These are phyloP conservation scores for Vaccinium corymbosum DNA, from an alignment of 148 eudicot species.

Conservation along the genomic window DNA sequence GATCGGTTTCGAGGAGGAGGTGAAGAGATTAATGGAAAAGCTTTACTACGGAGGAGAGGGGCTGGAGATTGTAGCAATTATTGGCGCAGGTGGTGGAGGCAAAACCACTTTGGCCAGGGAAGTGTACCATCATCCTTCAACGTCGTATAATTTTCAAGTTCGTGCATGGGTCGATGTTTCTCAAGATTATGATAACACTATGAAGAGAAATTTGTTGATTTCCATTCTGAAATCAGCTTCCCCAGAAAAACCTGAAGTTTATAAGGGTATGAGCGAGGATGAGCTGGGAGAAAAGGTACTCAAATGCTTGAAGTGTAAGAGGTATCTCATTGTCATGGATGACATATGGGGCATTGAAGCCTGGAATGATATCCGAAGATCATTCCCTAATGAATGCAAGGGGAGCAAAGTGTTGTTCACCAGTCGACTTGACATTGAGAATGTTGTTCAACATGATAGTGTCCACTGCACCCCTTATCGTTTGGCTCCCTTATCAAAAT, in stretches of 20 bases:
- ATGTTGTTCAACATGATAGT: neutral
- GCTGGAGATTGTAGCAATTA: too few relatives aligned
- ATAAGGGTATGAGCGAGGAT: constrained; percentile 2
- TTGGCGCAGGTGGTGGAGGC: too few relatives aligned
- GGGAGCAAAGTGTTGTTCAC: constrained; percentile 35
- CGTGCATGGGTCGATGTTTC: constrained; percentile 44
- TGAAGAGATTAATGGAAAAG: constrained; percentile 3
- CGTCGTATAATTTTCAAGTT: constrained; percentile 17
- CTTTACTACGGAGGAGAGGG: constrained; percentile 9
- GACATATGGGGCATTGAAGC: constrained; percentile 36
- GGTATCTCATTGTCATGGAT: constrained; percentile 39
- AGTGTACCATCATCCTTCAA: too few relatives aligned
- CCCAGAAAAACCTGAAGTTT: neutral
- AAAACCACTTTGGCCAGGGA: too few relatives aligned
- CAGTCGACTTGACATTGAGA: constrained; percentile 8
- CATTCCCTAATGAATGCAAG: constrained; percentile 23
- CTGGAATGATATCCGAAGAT: constrained; percentile 33
- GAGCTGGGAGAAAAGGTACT: constrained; percentile 9
- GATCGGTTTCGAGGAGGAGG: constrained; percentile 35
- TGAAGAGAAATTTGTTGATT: constrained; percentile 28
- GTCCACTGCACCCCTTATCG: neutral
- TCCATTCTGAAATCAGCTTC: constrained; percentile 9
- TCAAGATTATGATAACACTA: constrained; percentile 14
- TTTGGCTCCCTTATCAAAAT: constrained; percentile 20
- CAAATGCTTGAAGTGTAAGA: neutral